Conservation (phyloP, 106 monocot species). For the Allium fistulosum region DNA sequence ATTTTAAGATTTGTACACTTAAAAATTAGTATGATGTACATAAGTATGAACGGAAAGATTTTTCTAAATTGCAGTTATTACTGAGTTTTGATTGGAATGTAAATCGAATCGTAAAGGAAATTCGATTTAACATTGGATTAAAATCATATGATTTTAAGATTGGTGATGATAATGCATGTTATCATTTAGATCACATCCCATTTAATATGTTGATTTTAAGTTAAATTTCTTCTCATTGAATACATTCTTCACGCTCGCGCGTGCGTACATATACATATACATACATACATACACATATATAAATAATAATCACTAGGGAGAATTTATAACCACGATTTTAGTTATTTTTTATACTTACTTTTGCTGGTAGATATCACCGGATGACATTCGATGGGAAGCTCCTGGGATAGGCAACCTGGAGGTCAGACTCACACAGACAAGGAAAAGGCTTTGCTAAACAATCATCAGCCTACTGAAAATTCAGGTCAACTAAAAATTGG, state of each 20-base stretch:
- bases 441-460: slow-evolving; percentile 32
- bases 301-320: not conserved
- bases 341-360: slow-evolving; percentile 1
- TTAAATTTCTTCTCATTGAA: not conserved
- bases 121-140: no score
- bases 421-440: slow-evolving; percentile 11
- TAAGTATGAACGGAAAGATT: no score
- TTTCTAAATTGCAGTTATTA: no score
- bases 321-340: not conserved
- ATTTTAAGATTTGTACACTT: no score
- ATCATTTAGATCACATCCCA: not conserved
- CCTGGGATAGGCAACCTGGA: slow-evolving; percentile 15
- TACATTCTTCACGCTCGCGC: no score
- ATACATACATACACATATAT: no score
- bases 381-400: slow-evolving; percentile 30
- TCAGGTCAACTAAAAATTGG: slow-evolving; percentile 32
- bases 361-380: not conserved
- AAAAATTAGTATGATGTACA: no score
- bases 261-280: no score
- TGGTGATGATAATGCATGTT: no score
- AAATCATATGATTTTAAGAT: no score
- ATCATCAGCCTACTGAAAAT: slow-evolving; percentile 35
- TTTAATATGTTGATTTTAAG: not conserved
- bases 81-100: not conserved
- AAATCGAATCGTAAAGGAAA: no score